phyloP scores from a whole-genome alignment of 2,329 filamentous ascomycete species.

The Cladosporium sp. region DNA sequence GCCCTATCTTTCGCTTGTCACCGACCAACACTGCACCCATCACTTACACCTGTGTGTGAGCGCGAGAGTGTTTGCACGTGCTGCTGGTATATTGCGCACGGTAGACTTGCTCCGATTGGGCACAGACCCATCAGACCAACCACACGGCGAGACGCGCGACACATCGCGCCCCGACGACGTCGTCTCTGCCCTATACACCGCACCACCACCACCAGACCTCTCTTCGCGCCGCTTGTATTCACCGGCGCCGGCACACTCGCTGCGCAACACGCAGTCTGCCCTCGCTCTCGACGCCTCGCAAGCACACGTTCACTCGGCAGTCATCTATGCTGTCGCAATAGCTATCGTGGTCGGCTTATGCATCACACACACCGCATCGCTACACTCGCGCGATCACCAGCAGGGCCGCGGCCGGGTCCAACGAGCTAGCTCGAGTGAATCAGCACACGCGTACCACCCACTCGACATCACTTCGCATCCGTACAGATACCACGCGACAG shows the following conservation, averaged over 20 bases:
- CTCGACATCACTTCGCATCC: neutral
- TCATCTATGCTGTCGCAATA: slow-evolving; percentile 14
- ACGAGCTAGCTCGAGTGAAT: neutral
- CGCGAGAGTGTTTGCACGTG: neutral
- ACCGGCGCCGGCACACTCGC: neutral
- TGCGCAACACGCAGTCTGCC: neutral
- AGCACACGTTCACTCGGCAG: slow-evolving; percentile 6
- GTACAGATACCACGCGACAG: slow-evolving; percentile 1
- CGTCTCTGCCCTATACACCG: slow-evolving; percentile 1
- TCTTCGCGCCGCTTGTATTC: neutral
- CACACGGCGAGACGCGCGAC: neutral
- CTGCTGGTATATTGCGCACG: neutral
- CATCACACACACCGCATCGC: slow-evolving; percentile 28
- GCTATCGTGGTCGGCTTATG: slow-evolving; percentile 27
- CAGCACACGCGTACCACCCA: neutral
- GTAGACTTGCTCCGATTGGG: neutral
- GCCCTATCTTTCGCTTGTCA: neutral
- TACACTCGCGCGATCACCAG: slow-evolving; percentile 32
- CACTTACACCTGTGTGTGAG: neutral
- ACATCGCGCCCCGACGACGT: neutral
- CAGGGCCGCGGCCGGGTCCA: slow-evolving; percentile 27
- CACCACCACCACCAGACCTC: neutral
- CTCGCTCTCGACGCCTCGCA: neutral
- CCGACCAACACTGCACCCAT: neutral
- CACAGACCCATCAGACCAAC: neutral